phyloP scores from a whole-genome alignment of 1,139 yeast species.

The Magnusiomyces suaveolens region DNA sequence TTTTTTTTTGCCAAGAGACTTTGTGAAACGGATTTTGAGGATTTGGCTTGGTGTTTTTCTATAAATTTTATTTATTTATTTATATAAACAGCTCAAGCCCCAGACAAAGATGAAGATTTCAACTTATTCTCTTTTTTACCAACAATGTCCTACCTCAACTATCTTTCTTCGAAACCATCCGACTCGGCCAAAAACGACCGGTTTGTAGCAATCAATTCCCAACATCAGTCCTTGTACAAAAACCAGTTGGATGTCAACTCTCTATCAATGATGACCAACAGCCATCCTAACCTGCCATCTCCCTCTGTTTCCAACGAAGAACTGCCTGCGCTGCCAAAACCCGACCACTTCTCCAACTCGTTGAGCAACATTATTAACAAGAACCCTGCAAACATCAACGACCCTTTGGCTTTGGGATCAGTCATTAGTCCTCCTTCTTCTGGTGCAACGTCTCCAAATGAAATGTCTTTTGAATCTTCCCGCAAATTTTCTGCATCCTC shows the following conservation, averaged over 20 bases:
- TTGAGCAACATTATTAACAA: neutral
- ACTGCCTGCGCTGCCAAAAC: neutral
- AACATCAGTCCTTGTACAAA: neutral
- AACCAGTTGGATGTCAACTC: too few species aligned
- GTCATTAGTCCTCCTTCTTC: slow-evolving; percentile 11
- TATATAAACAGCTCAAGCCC: too few species aligned
- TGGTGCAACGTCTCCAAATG: slow-evolving; percentile 11
- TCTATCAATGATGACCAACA: neutral
- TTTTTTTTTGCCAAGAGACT: too few species aligned
- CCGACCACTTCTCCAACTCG: neutral
- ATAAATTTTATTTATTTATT: neutral
- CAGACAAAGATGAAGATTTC: too few species aligned
- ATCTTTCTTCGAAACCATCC: neutral
- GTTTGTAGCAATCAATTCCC: neutral
- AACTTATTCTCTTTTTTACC: too few species aligned
- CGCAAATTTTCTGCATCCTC: slow-evolving; percentile 5
- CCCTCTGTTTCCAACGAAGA: neutral
- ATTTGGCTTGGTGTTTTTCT: too few species aligned
- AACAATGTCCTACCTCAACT: neutral
- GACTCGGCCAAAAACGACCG: neutral
- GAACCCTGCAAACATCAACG: neutral
- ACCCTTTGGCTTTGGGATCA: neutral
- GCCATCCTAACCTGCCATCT: neutral
- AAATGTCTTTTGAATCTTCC: neutral
- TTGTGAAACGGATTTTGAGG: too few species aligned